phyloP scores from a whole-genome alignment of 1,284 basidiomycete species.

The Marasmius tenuissimus region DNA sequence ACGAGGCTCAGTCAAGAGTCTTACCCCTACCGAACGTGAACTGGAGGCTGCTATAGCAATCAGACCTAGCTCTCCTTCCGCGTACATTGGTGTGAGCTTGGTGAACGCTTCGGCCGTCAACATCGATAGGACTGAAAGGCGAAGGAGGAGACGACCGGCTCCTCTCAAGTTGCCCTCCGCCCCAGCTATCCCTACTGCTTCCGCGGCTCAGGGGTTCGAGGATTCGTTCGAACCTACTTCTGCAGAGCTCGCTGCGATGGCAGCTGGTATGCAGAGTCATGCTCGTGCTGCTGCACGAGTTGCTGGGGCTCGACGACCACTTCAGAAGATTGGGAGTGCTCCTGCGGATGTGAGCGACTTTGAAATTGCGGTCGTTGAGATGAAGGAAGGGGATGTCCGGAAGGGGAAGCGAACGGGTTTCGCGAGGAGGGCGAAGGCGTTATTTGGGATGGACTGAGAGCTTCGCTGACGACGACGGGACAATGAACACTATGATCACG shows the following conservation, averaged over 20 bases:
- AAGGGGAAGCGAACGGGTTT: constrained; percentile 15
- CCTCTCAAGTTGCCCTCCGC: constrained; percentile 13
- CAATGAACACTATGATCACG: background rate
- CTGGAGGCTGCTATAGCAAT: background rate
- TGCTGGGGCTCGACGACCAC: background rate
- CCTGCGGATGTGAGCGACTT: background rate
- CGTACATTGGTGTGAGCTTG: background rate
- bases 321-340: background rate
- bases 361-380: background rate
- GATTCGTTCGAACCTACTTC: constrained; percentile 12
- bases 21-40: constrained; percentile 2
- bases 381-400: background rate
- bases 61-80: background rate
- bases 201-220: constrained; percentile 3
- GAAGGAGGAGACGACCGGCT: constrained; percentile 14
- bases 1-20: background rate
- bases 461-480: background rate
- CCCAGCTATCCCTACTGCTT: background rate
- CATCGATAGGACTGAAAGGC: background rate
- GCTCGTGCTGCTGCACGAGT: background rate
- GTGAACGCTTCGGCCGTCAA: background rate
- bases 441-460: constrained; percentile 56
- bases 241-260: background rate
- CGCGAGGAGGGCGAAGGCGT: constrained; percentile 45
- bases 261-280: constrained; percentile 1